Base-by-base conservation (phyloP, 257 asterid species). In the Solanum ossicruentum region DNA sequence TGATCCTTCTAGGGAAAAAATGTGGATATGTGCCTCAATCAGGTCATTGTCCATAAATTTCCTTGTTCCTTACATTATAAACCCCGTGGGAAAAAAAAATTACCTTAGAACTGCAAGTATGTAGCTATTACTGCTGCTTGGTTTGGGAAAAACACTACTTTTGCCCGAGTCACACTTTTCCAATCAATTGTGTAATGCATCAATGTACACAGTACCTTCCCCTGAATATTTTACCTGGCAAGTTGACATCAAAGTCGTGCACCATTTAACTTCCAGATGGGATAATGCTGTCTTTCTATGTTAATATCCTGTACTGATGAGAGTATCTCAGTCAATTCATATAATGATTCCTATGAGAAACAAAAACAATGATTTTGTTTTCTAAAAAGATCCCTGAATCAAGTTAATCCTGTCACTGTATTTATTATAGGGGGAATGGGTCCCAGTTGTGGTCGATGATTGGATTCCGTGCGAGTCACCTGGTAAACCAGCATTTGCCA, bases 381-480 rank as follows among this genome's bases (percentile, higher is more conserved):
- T 9, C 82, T 26, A 12, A 5, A 51, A 15, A 51, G 82, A 49
- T 77, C 3, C 26, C 39, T 96, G 98, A 89, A 96, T 96, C 89
- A 98, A 94, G 93, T 98, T 93, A 73, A 86, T 86, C 79, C 43
- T 85, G 6, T 69, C 23, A 23, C 57, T 73, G 52, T 85, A 60
- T 85, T 80, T 72, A 54, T 84, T 83, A 49, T 87, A 97, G 98
- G 99, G 99, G 67, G 99, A 97, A 86, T 97, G 99, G 99, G 99
- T 95, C 86, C 99, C 98, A 16, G 98, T 97, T 69, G 97, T 97
- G 18, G 97, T 97, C 45, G 99, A 97, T 88, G 99, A 97, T 90
- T 97, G 98, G 99, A 97, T 97, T 91, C 99, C 99, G 47, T 97
- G 99, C 56, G 99, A 97, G 88, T 93, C 98, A 49, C 97, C 98